Percentiles rank a stretch among this genome's conserved stretches.
Conservation (phyloP, 305 asterid genomes). For the Solanum chacoense region DNA sequence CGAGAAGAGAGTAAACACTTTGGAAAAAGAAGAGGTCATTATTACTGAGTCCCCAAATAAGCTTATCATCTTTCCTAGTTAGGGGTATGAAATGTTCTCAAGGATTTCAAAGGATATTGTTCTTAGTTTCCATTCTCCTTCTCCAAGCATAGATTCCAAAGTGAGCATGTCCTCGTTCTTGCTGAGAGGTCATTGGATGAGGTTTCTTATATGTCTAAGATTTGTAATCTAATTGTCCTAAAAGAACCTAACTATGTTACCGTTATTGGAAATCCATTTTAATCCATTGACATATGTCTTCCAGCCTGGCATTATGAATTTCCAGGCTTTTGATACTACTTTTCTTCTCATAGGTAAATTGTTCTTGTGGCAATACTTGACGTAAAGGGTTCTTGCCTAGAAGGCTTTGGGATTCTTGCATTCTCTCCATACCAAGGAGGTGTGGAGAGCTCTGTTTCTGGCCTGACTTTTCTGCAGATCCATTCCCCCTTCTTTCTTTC, state of each 20-base stretch:
- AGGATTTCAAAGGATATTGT: too few species aligned
- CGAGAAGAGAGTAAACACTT: background rate
- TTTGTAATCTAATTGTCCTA: background rate
- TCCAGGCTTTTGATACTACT: too few species aligned
- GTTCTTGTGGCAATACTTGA: background rate
- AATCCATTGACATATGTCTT: background rate
- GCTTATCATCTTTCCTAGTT: background rate
- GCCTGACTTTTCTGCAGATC: too few species aligned
- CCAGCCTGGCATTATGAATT: background rate
- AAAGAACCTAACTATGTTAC: background rate
- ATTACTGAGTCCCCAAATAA: background rate
- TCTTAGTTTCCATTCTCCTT: background rate
- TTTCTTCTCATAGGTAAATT: background rate
- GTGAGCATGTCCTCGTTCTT: background rate
- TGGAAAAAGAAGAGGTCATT: too few species aligned
- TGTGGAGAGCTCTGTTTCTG: background rate
- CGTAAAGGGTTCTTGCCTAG: background rate
- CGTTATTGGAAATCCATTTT: background rate
- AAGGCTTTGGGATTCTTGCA: background rate
- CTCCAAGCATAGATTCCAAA: background rate
- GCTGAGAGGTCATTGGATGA: background rate
- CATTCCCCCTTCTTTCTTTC: background rate
- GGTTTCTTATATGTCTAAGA: background rate
- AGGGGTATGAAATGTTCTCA: background rate
- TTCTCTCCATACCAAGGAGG: background rate